Evolutionary conservation across 2,329 filamentous ascomycete species (phyloP), one percentile per base, ranked within the genome.

Genomic region (Fusarium tjaetaba): DNA sequence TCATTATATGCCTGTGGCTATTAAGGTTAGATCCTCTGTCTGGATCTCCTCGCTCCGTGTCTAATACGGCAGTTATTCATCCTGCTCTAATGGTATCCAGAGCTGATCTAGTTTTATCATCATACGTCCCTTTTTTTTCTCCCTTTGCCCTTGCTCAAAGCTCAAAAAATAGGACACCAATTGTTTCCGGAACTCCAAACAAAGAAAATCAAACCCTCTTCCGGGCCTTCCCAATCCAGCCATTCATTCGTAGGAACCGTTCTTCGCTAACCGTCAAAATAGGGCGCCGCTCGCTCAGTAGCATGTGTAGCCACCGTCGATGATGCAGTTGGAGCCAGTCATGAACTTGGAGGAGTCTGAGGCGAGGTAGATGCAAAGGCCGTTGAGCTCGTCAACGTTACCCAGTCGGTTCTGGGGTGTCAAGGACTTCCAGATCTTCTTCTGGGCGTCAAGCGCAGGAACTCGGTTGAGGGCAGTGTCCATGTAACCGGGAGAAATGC

Each of bases 401-500:
- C 93, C 93, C 22, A 95, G 87, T 49, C 93, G 89, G 81, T 88
- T 88, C 87, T 94, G 92, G 15, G 93, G 93, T 13, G 93, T 95
- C 71, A 93, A 81, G 42, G 88, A 89, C 77, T 89, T 90, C 93
- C 93, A 95, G 82, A 94, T 93, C 84, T 91, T 92, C 90, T 94
- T 94, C 87, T 94, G 92, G 53, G 91, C 92, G 73, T 95, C 92
- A 26, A 95, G 90, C 43, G 91, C 91, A 28, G 92, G 92, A 13
- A 94, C 92, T 68, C 91, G 91, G 88, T 94, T 95, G 71, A 94
- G 86, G 10, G 91, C 92, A 10, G 93, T 96, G 85, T 95, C 93
- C 91, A 96, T 95, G 86, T 96, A 96, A 36, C 93, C 93, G 26
- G 94, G 93, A 11, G 91, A 94, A 83, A 96, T 94, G 82, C 90